A percentile compares a stretch with the other conserved stretches of the same genome.
Conservation (phyloP, 164 flowering plant genomes). For the Taxillus chinensis region DNA sequence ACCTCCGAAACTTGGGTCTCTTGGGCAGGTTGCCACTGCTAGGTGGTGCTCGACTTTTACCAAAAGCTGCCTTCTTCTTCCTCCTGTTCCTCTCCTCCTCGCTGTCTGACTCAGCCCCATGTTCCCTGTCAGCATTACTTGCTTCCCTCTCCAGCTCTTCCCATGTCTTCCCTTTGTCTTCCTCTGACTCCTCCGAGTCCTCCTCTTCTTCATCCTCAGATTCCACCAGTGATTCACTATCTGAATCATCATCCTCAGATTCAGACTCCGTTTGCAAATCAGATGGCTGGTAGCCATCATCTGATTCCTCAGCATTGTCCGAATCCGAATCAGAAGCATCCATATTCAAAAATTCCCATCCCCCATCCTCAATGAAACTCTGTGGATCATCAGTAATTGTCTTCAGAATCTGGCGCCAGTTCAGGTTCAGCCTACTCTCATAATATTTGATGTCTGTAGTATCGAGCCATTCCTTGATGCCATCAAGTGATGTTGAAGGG, state of each 20-base stretch:
- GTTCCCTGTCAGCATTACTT: conserved; percentile 2
- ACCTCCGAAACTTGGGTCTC: conserved; percentile 1
- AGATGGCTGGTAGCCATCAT: conserved; percentile 66
- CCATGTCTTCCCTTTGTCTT: conserved; percentile 7
- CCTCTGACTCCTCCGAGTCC: conserved; percentile 4
- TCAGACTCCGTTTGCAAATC: conserved; percentile 24
- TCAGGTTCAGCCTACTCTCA: conserved; percentile 68
- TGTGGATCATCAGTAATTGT: conserved; percentile 69
- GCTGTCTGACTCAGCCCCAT: conserved; percentile 3
- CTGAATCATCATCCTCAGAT: conserved; percentile 19
- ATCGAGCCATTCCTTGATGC: conserved; percentile 83
- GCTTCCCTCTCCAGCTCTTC: conserved; percentile 7
- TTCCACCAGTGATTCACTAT: conserved; percentile 21
- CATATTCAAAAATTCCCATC: conserved; percentile 84
- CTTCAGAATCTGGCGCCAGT: conserved; percentile 64
- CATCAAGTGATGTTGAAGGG: conserved; percentile 69
- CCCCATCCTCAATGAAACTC: conserved; percentile 69
- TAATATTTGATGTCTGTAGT: conserved; percentile 78
- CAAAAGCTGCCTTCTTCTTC: not conserved
- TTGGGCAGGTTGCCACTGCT: not conserved
- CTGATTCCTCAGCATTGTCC: conserved; percentile 61
- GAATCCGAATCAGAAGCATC: conserved; percentile 74
- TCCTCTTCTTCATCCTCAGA: conserved; percentile 15
- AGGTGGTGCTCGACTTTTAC: not conserved
- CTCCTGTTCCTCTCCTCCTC: conserved; percentile 1